Percentiles rank a stretch among this genome's conserved stretches.
phyloP scores from a whole-genome alignment of 176 grass and related monocot species.

The Cenchrus purpureus region DNA sequence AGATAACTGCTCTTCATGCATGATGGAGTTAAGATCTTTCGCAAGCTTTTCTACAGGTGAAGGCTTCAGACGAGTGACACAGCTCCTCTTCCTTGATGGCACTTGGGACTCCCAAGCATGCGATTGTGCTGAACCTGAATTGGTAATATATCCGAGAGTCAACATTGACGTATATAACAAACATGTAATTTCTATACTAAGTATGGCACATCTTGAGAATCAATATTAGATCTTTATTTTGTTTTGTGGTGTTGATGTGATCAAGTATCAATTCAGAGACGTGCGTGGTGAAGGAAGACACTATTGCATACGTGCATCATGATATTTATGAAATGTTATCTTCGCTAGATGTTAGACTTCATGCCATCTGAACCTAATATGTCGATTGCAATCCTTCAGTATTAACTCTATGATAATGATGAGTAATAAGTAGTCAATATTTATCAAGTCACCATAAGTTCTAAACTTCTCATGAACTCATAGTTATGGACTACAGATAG shows the following conservation, averaged over 20 bases:
- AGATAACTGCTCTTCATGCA: slow-evolving; percentile 72
- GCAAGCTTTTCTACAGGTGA: slow-evolving; percentile 81
- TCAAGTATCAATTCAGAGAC: not conserved
- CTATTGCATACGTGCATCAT: not conserved
- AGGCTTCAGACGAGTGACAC: slow-evolving; percentile 53
- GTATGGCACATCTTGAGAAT: slow-evolving; percentile 16
- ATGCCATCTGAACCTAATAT: slow-evolving; percentile 24
- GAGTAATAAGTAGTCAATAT: slow-evolving; percentile 18
- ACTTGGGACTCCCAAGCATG: slow-evolving; percentile 81
- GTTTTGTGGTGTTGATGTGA: slow-evolving; percentile 16
- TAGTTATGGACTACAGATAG: slow-evolving; percentile 16
- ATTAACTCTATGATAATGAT: slow-evolving; percentile 14
- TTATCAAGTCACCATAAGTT: slow-evolving; percentile 34
- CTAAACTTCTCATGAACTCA: slow-evolving; percentile 20
- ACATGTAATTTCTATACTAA: slow-evolving; percentile 18
- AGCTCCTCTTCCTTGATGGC: slow-evolving; percentile 86
- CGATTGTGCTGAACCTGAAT: slow-evolving; percentile 86
- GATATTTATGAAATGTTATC: slow-evolving; percentile 8
- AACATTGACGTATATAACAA: slow-evolving; percentile 19
- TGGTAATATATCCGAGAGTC: slow-evolving; percentile 26
- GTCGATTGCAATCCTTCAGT: not conserved
- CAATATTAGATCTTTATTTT: not conserved
- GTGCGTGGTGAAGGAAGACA: slow-evolving; percentile 4
- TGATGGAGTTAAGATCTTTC: slow-evolving; percentile 86
- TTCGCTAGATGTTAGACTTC: slow-evolving; percentile 8